These are phyloP conservation scores for Exophiala calicioides DNA, from an alignment of 2,329 filamentous ascomycete species.

Conservation along the genomic window DNA sequence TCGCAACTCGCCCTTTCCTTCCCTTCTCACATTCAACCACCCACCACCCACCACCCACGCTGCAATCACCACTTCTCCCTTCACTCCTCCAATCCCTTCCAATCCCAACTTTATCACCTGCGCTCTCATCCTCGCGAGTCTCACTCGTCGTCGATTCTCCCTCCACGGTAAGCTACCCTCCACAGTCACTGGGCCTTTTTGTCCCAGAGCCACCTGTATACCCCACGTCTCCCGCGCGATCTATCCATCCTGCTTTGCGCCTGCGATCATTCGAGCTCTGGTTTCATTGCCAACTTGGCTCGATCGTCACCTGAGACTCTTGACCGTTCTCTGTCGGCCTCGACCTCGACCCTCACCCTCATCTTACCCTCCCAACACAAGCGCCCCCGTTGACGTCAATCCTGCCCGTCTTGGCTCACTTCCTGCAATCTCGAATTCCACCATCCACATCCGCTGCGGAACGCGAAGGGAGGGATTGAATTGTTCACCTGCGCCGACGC, in stretches of 20 bases:
- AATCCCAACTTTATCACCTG: slow-evolving; percentile 11
- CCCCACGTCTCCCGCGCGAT: slow-evolving; percentile 26
- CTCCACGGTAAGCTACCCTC: slow-evolving; percentile 25
- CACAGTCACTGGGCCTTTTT: slow-evolving; percentile 14
- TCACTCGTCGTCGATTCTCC: slow-evolving; percentile 9
- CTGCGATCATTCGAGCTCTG: slow-evolving; percentile 10
- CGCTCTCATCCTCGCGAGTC: slow-evolving; percentile 13
- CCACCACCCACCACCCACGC: too few species aligned
- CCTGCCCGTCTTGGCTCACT: slow-evolving; percentile 6
- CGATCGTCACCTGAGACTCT: slow-evolving; percentile 6
- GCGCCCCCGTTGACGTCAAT: slow-evolving; percentile 25
- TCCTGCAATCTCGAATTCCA: slow-evolving; percentile 8
- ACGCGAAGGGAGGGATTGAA: slow-evolving; percentile 3
- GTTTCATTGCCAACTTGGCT: neutral
- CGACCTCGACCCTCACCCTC: neutral
- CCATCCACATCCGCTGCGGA: slow-evolving; percentile 6
- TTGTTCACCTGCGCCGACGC: neutral
- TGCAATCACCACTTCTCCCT: slow-evolving; percentile 15
- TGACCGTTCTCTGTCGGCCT: slow-evolving; percentile 3
- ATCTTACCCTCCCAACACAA: slow-evolving; percentile 12
- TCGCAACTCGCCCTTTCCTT: slow-evolving; percentile 7
- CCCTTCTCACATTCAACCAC: slow-evolving; percentile 14
- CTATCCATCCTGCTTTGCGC: slow-evolving; percentile 8
- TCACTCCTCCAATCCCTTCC: slow-evolving; percentile 6
- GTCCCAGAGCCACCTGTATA: slow-evolving; percentile 16